These are phyloP conservation scores for Tuber magnatum DNA, from an alignment of 495 filamentous ascomycete genomes.

Conservation along the genomic window DNA sequence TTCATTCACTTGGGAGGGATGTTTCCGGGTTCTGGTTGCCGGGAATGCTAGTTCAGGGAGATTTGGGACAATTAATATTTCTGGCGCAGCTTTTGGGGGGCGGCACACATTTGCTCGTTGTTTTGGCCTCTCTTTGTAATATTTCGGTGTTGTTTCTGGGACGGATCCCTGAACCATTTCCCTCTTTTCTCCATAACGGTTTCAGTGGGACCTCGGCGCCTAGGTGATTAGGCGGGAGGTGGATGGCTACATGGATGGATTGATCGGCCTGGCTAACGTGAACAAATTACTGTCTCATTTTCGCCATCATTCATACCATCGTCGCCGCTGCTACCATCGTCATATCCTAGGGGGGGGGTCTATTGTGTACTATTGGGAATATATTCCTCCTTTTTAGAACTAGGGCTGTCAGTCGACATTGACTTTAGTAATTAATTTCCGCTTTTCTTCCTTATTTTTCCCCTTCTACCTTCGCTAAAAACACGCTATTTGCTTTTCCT, in stretches of 20 bases:
- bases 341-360: not conserved
- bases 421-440: not conserved
- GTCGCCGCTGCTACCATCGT: not conserved
- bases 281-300: not conserved
- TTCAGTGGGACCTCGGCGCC: not conserved
- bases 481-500: not conserved
- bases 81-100: not conserved
- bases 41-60: not conserved
- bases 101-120: not conserved
- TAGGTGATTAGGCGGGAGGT: not conserved
- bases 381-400: not conserved
- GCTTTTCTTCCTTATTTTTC: not conserved
- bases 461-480: not conserved
- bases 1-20: slow-evolving; percentile 8
- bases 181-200: not conserved
- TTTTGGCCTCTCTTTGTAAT: not conserved
- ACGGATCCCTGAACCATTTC: not conserved
- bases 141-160: not conserved
- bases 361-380: not conserved
- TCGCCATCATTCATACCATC: too few relatives aligned
- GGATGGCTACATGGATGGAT: not conserved
- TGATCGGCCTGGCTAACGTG: not conserved
- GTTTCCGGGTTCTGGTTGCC: slow-evolving; percentile 1
- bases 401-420: not conserved
- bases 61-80: not conserved